Evolutionary conservation across 495 filamentous ascomycete species (phyloP), one percentile per base, ranked within the genome.

Genomic region (Lasiosphaeria ovina): DNA sequence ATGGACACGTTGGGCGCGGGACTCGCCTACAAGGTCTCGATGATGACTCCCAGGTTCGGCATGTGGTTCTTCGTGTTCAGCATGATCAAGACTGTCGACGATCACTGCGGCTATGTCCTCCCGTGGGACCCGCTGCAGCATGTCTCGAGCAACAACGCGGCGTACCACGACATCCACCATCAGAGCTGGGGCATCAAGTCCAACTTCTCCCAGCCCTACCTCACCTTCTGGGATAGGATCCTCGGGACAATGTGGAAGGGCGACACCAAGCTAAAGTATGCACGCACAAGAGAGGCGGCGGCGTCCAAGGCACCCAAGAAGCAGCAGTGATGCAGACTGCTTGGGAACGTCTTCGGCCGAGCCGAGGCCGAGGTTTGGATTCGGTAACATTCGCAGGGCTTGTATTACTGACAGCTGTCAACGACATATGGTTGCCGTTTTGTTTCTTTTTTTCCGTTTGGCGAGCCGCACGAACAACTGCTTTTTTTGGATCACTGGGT

Each of bases 121-220:
- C 94, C 94, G 6, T 98, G 88, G 85, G 93, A 98, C 73, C 94
- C 94, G 17, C 79, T 97, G 62, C 93, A 97, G 79, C 87, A 86
- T 68, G 76, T 96, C 35, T 95, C 90, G 40, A 87, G 89, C 68
- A 97, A 98, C 78, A 97, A 97, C 65, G 90, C 94, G 17, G 87
- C 85, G 24, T 98, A 96, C 74, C 94, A 98, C 72, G 94, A 98
- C 71, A 90, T 98, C 55, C 94, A 98, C 73, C 94, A 98, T 75
- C 94, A 98, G 77, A 96, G 90, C 77, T 98, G 93, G 94, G 94
- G 94, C 51, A 96, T 98, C 79, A 97, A 94, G 82, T 82, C 85
- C 61, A 78, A 83, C 73, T 85, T 81, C 61, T 88, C 87, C 0
- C 90, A 94, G 70, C 90, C 90, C 0, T 93, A 91, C 77, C 91